Percentiles rank a stretch among this genome's conserved stretches.
phyloP scores from a whole-genome alignment of 2,329 filamentous ascomycete species.

The Colletotrichum musae region DNA sequence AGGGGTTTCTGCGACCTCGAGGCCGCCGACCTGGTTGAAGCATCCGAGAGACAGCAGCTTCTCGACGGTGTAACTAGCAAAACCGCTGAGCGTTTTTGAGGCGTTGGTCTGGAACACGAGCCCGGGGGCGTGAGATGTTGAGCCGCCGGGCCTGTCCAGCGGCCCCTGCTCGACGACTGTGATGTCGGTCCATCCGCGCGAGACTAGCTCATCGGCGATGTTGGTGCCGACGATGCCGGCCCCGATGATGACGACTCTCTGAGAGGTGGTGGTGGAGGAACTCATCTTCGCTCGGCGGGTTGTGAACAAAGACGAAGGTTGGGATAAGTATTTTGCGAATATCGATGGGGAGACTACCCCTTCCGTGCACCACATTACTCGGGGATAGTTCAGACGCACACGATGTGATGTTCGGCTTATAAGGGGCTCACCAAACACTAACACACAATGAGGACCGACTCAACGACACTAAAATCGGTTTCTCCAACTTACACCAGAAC shows the following conservation, averaged over 20 bases:
- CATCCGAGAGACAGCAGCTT: slow-evolving; percentile 71
- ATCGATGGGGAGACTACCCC: background rate
- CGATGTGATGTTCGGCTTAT: too few species aligned
- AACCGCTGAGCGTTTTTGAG: slow-evolving; percentile 69
- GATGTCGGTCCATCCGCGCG: slow-evolving; percentile 74
- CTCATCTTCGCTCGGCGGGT: background rate
- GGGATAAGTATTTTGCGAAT: too few species aligned
- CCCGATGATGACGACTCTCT: slow-evolving; percentile 71
- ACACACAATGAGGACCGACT: slow-evolving; percentile 18
- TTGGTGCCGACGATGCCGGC: slow-evolving; percentile 77
- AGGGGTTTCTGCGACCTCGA: slow-evolving; percentile 74
- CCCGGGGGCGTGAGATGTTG: slow-evolving; percentile 76
- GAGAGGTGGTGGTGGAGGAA: slow-evolving; percentile 49
- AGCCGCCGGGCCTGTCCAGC: slow-evolving; percentile 73
- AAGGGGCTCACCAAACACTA: background rate
- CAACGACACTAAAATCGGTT: slow-evolving; percentile 5
- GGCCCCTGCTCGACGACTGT: slow-evolving; percentile 77
- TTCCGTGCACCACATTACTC: background rate
- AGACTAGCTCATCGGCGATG: slow-evolving; percentile 74
- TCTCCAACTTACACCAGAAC: background rate
- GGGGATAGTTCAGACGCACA: too few species aligned
- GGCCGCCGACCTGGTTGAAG: slow-evolving; percentile 74
- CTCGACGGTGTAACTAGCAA: slow-evolving; percentile 74
- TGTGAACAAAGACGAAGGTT: background rate
- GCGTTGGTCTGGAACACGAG: slow-evolving; percentile 75